Percentiles rank a stretch among this genome's conserved stretches.
Evolutionary conservation across 371 early-diverging fungal species (phyloP).

Genomic region (Haplosporangium sp.): DNA sequence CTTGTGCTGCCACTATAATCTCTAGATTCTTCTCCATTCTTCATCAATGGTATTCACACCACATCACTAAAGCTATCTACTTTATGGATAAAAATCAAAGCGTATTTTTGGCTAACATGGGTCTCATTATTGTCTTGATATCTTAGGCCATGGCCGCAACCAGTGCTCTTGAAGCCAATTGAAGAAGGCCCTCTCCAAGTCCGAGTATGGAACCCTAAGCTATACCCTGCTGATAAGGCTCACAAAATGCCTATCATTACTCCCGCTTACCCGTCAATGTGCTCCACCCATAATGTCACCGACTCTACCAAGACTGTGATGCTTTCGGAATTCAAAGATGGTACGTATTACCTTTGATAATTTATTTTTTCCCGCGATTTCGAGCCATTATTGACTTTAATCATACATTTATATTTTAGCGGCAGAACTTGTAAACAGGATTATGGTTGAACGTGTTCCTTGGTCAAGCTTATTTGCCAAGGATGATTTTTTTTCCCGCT

Average conservation of each 20-base stretch:
- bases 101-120: neutral
- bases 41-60: constrained; percentile 79
- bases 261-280: constrained; percentile 99
- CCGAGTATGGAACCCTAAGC: constrained; percentile 98
- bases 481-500: constrained; percentile 91
- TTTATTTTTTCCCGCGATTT: neutral
- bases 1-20: constrained; percentile 89
- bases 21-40: constrained; percentile 93
- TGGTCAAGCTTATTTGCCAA: constrained; percentile 89
- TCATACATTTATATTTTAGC: constrained; percentile 50
- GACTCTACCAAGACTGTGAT: constrained; percentile 91
- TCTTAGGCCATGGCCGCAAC: constrained; percentile 93
- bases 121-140: neutral
- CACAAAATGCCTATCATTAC: constrained; percentile 99
- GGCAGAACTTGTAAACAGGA: constrained; percentile 75
- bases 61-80: neutral
- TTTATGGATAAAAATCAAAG: neutral
- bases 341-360: constrained; percentile 21
- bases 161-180: constrained; percentile 93
- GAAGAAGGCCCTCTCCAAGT: constrained; percentile 94
- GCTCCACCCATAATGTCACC: constrained; percentile 99
- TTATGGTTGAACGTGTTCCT: constrained; percentile 72
- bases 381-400: neutral
- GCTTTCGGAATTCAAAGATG: constrained; percentile 87
- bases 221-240: constrained; percentile 88